phyloP scores from a whole-genome alignment of 345 rosid genomes.

The Pistacia integerrima region DNA sequence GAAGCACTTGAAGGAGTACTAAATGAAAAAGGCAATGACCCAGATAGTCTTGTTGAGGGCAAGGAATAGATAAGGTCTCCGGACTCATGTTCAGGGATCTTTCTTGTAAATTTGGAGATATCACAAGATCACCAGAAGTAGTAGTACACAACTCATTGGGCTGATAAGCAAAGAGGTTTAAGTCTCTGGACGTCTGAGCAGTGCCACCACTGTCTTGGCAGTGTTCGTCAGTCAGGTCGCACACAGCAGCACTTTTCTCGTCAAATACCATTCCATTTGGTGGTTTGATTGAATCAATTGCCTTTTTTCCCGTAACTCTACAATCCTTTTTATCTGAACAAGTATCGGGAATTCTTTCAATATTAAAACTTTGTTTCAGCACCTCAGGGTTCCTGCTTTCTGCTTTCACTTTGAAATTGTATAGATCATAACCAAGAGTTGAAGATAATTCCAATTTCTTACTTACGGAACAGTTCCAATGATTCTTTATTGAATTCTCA shows the following conservation, averaged over 20 bases:
- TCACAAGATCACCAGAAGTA: not conserved
- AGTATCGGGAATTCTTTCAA: not conserved
- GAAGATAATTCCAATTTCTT: conserved; percentile 44
- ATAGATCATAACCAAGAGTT: conserved; percentile 12
- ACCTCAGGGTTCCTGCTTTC: conserved; percentile 15
- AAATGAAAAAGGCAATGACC: too few species aligned
- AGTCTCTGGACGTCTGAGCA: not conserved
- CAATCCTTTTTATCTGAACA: conserved; percentile 1
- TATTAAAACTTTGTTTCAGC: conserved; percentile 11
- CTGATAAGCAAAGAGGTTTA: conserved; percentile 5
- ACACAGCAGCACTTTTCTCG: not conserved
- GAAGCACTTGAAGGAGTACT: too few species aligned
- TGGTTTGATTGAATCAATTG: not conserved
- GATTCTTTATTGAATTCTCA: conserved; percentile 69
- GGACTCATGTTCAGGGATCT: not conserved
- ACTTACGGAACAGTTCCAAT: conserved; percentile 70
- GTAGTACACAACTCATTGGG: not conserved
- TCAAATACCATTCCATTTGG: not conserved
- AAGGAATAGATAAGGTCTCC: not conserved
- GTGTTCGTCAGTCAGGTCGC: not conserved
- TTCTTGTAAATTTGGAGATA: not conserved
- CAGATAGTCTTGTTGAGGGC: not conserved
- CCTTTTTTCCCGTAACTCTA: not conserved
- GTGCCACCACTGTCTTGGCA: not conserved
- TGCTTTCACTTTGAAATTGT: not conserved